A percentile compares a stretch with the other conserved stretches of the same genome.
These are phyloP conservation scores for Termitomyces sp. DNA, from an alignment of 768 basidiomycete genomes.

Conservation along the genomic window DNA sequence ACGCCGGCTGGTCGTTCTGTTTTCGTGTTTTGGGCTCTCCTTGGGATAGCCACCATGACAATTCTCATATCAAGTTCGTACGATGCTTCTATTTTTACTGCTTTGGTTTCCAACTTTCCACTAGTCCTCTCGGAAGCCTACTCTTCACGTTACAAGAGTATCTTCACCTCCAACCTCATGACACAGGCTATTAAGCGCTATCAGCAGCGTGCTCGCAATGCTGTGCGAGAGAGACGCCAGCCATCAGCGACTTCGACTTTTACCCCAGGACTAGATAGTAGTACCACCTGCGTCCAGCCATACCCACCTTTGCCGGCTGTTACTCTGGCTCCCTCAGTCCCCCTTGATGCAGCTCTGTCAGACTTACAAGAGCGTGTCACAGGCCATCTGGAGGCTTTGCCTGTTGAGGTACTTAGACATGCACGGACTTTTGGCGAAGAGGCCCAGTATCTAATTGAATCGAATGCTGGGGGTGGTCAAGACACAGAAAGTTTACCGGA, in stretches of 20 bases:
- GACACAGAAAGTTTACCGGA: conserved; percentile 20
- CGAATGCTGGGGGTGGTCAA: conserved; percentile 10
- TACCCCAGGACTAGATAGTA: not conserved
- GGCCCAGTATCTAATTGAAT: conserved; percentile 24
- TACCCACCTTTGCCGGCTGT: not conserved
- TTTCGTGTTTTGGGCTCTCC: conserved; percentile 74
- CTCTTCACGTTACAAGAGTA: conserved; percentile 57
- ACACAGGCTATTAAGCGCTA: conserved; percentile 42
- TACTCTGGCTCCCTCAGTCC: not conserved
- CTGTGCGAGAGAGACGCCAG: not conserved
- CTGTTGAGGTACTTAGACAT: conserved; percentile 25
- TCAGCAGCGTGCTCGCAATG: conserved; percentile 12
- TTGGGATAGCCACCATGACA: conserved; percentile 75
- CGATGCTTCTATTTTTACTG: not conserved
- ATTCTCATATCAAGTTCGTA: conserved; percentile 63
- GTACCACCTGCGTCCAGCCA: conserved; percentile 5
- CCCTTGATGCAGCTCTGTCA: conserved; percentile 10
- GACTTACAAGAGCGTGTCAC: conserved; percentile 17
- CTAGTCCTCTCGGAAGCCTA: conserved; percentile 64
- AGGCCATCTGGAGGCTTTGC: conserved; percentile 27
- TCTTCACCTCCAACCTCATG: conserved; percentile 42
- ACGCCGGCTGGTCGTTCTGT: conserved; percentile 70
- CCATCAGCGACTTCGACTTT: not conserved
- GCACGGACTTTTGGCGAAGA: conserved; percentile 27
- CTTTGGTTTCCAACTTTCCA: not conserved